Evolutionary conservation across 2,329 filamentous ascomycete genomes (phyloP).

Genomic region (Ilyonectria mors-panacis): DNA sequence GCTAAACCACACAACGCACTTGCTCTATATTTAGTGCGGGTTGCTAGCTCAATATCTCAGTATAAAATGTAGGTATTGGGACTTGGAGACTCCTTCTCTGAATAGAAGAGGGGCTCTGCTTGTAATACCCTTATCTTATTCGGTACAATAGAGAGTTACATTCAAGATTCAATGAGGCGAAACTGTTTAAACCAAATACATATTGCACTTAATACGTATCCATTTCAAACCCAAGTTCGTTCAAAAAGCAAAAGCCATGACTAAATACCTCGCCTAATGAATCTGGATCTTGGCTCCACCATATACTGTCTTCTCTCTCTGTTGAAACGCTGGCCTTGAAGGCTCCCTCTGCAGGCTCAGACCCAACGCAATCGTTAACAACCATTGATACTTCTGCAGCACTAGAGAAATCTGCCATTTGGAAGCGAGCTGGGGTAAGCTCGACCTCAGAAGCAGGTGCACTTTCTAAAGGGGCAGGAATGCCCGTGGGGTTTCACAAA

Average conservation of each 20-base stretch:
- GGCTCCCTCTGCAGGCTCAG: not conserved
- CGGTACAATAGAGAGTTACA: too few species aligned
- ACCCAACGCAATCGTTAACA: not conserved
- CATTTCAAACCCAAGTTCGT: not conserved
- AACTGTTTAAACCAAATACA: too few species aligned
- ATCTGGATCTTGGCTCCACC: constrained; percentile 2
- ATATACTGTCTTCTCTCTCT: not conserved
- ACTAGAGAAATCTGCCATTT: not conserved
- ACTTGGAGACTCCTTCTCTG: too few species aligned
- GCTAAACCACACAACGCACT: too few species aligned
- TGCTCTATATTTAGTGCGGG: too few species aligned
- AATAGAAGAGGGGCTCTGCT: too few species aligned
- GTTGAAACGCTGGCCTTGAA: not conserved
- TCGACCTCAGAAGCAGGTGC: not conserved
- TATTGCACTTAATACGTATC: not conserved
- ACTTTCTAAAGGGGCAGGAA: not conserved
- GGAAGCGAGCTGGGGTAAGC: not conserved
- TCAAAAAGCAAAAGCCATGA: not conserved
- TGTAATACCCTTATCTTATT: too few species aligned
- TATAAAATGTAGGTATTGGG: too few species aligned
- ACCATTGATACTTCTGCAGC: not conserved
- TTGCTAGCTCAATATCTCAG: too few species aligned
- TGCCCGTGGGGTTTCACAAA: not conserved
- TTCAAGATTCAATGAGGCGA: too few species aligned
- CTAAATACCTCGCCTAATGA: not conserved